These are phyloP conservation scores for Dichotomopilus funicola DNA, from an alignment of 2,329 filamentous ascomycete species.

Conservation along the genomic window DNA sequence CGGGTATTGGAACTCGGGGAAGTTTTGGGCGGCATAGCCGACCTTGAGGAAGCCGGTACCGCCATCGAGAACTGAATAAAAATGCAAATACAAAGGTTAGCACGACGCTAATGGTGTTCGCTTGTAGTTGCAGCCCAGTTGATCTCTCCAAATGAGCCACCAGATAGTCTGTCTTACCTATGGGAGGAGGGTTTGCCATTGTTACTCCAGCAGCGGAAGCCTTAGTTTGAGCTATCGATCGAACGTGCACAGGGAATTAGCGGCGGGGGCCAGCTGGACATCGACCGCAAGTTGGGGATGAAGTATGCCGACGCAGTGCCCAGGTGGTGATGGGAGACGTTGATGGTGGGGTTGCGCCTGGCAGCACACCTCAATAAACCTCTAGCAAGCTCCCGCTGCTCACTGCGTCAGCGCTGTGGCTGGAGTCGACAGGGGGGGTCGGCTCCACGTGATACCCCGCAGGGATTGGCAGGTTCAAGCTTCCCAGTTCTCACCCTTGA, in stretches of 20 bases:
- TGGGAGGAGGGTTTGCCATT: constrained; percentile 51
- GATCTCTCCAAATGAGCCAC: not conserved
- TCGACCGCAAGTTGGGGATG: constrained; percentile 9
- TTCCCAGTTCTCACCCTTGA: too few species aligned
- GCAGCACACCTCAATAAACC: not conserved
- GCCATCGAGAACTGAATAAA: constrained; percentile 84
- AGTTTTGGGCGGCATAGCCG: constrained; percentile 98
- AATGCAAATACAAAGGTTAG: not conserved
- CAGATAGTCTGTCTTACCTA: constrained; percentile 25
- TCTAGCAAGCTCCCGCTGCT: constrained; percentile 3
- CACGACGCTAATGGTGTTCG: not conserved
- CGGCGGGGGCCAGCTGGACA: not conserved
- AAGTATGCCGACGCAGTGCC: not conserved
- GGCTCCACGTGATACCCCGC: constrained; percentile 25
- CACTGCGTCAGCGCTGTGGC: constrained; percentile 19
- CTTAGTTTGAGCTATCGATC: not conserved
- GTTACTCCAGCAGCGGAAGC: constrained; percentile 6
- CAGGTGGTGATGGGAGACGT: constrained; percentile 17
- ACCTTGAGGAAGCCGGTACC: constrained; percentile 99
- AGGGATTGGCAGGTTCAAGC: not conserved
- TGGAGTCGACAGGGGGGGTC: constrained; percentile 6
- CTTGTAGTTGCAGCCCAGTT: not conserved
- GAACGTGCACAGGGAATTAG: not conserved
- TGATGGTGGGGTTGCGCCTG: constrained; percentile 22
- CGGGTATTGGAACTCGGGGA: constrained; percentile 96